These are phyloP conservation scores for Geotrichum phurueaensis DNA, from an alignment of 1,139 yeast species.

Conservation along the genomic window DNA sequence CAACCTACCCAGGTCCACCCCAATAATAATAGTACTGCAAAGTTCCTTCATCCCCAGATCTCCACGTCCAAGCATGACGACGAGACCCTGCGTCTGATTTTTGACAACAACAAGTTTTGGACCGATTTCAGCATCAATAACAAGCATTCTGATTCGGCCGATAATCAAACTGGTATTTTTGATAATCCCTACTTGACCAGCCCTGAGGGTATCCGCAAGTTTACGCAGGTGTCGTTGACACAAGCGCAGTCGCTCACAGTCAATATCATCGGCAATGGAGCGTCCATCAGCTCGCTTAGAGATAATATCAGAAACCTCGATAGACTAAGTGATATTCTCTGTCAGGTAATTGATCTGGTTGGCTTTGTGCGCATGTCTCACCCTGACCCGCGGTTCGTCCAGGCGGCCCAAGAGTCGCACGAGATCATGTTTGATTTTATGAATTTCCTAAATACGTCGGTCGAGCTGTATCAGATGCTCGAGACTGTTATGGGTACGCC, in stretches of 20 bases:
- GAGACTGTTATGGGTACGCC: conserved; percentile 48
- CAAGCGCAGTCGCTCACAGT: conserved; percentile 59
- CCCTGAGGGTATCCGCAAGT: conserved; percentile 65
- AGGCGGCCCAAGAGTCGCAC: conserved; percentile 84
- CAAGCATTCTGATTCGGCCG: not conserved
- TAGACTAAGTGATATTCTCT: conserved; percentile 76
- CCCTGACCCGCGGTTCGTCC: conserved; percentile 53
- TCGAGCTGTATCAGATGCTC: conserved; percentile 58
- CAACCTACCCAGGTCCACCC: not conserved
- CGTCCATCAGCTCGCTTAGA: conserved; percentile 25
- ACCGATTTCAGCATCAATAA: conserved; percentile 1
- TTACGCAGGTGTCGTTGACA: conserved; percentile 56
- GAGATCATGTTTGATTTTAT: conserved; percentile 87
- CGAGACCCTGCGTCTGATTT: conserved; percentile 13
- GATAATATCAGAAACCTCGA: conserved; percentile 65
- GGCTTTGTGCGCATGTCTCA: conserved; percentile 88
- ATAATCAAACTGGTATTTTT: conserved; percentile 55
- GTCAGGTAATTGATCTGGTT: conserved; percentile 90
- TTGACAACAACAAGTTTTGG: conserved; percentile 17
- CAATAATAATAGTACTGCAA: not conserved
- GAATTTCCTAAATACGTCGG: conserved; percentile 87
- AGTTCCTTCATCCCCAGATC: not conserved
- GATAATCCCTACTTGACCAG: conserved; percentile 60
- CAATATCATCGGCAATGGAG: conserved; percentile 43
- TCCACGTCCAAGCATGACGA: conserved; percentile 6